phyloP scores from a whole-genome alignment of 495 filamentous ascomycete genomes.

The Penicillium ucsense region DNA sequence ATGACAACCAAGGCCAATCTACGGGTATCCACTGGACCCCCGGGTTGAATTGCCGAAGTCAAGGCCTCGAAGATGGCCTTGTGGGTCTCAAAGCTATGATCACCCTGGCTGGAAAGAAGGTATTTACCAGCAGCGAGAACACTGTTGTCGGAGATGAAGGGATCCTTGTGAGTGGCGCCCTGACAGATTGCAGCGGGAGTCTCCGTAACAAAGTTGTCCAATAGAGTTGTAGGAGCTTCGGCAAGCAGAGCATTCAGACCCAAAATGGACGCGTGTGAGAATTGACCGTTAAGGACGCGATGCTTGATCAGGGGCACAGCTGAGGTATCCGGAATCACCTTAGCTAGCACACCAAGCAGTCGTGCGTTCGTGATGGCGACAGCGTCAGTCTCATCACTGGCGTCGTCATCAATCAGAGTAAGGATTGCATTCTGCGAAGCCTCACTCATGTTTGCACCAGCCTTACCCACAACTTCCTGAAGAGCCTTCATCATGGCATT shows the following conservation, averaged over 20 bases:
- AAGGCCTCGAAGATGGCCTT: slow-evolving; percentile 73
- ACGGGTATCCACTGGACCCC: slow-evolving; percentile 68
- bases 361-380: slow-evolving; percentile 85
- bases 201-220: slow-evolving; percentile 57
- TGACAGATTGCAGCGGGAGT: slow-evolving; percentile 66
- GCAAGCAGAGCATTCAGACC: slow-evolving; percentile 81
- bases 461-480: slow-evolving; percentile 92
- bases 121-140: slow-evolving; percentile 95
- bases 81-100: slow-evolving; percentile 48
- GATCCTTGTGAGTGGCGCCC: slow-evolving; percentile 64
- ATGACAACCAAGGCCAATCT: slow-evolving; percentile 82
- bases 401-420: slow-evolving; percentile 75
- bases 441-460: slow-evolving; percentile 89
- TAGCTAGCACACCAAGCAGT: slow-evolving; percentile 79
- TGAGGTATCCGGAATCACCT: slow-evolving; percentile 60
- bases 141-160: slow-evolving; percentile 78
- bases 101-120: slow-evolving; percentile 52
- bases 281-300: slow-evolving; percentile 63
- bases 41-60: slow-evolving; percentile 62
- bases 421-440: slow-evolving; percentile 72
- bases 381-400: slow-evolving; percentile 58
- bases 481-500: slow-evolving; percentile 97
- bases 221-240: slow-evolving; percentile 61
- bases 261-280: slow-evolving; percentile 60
- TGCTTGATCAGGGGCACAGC: slow-evolving; percentile 66